Percentiles rank a stretch among this genome's conserved stretches.
Evolutionary conservation across 306 rosid genomes (phyloP).

Genomic region (Quillaja saponaria): DNA sequence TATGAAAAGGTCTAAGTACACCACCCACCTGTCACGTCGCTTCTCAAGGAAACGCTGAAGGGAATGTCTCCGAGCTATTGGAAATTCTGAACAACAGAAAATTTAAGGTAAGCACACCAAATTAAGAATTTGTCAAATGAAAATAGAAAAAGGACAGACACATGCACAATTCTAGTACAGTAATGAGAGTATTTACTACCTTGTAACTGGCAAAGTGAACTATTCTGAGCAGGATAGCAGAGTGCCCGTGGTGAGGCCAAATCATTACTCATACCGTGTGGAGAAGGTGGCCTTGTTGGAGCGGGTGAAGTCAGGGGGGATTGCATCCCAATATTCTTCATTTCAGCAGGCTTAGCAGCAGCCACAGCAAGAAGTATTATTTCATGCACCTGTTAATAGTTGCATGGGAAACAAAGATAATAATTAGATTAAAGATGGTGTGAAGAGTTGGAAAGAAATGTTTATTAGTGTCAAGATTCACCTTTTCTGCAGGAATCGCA

Average conservation of each 20-base stretch:
- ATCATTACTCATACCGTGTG: conserved; percentile 42
- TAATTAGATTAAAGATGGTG: background rate
- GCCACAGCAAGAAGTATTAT: conserved; percentile 53
- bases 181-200: conserved; percentile 38
- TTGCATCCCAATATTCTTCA: conserved; percentile 43
- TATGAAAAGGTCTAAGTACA: too few relatives aligned
- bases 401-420: background rate
- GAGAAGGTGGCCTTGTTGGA: conserved; percentile 38
- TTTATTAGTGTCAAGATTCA: conserved; percentile 21
- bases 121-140: background rate
- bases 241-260: conserved; percentile 47
- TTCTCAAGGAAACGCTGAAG: conserved; percentile 80
- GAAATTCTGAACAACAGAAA: conserved; percentile 56
- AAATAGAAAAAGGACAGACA: conserved; percentile 5
- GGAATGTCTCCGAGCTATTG: conserved; percentile 74
- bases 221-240: conserved; percentile 52
- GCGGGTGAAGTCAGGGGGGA: conserved; percentile 43
- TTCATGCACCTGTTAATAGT: conserved; percentile 50
- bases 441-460: background rate
- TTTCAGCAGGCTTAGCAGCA: conserved; percentile 49
- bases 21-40: conserved; percentile 58
- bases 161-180: conserved; percentile 1
- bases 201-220: conserved; percentile 61
- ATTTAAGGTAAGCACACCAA: conserved; percentile 17
- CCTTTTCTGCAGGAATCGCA: conserved; percentile 68